Evolutionary conservation across 768 basidiomycete genomes (phyloP), one percentile per base, ranked within the genome.

Genomic region (Podaxis sp.): DNA sequence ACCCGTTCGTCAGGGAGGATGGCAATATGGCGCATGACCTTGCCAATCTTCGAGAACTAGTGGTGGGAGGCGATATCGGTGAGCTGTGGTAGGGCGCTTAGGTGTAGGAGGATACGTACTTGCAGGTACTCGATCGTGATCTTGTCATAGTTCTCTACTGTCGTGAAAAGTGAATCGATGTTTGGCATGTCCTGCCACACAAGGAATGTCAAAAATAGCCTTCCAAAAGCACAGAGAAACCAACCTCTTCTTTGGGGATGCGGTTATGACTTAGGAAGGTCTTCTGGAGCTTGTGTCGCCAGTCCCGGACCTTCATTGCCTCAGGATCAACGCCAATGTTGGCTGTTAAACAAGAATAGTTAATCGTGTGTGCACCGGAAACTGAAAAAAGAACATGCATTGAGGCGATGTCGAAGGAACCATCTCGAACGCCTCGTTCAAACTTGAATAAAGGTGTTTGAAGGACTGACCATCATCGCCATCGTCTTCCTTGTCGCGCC

Each of bases 221-320:
- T 57, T 55, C 3, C 37, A 65, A 27, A 11, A 51, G 27, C 27
- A 47, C 36, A 59, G n/a, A 55, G 57, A 24, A 24, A 75, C 81
- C 57, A 66, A 92, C 90, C 66, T 87, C 86, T 9, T 84, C 82
- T 67, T 85, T 87, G 4, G 91, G 89, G 7, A 79, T 65, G 5
- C 76, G 75, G 74, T 88, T 88, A 66, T 77, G 83, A 66, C 87
- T 86, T 57, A 96, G 71, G 78, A 94, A 90, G 0, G 86, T 90
- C 73, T 94, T 91, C 76, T 98, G 95, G 2, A 97, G 82, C 73
- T 86, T 90, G 73, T 96, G 94, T 66, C 96, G 82, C 94, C 95
- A 96, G 62, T 92, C 90, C 70, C 91, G 88, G 68, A 96, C 93
- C 73, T 89, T 77, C 27, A 74, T 55, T 33, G 84, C 84, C 57